Evolutionary conservation across 371 early-diverging fungal genomes (phyloP).

Genomic region (Phascolomyces articulosus): DNA sequence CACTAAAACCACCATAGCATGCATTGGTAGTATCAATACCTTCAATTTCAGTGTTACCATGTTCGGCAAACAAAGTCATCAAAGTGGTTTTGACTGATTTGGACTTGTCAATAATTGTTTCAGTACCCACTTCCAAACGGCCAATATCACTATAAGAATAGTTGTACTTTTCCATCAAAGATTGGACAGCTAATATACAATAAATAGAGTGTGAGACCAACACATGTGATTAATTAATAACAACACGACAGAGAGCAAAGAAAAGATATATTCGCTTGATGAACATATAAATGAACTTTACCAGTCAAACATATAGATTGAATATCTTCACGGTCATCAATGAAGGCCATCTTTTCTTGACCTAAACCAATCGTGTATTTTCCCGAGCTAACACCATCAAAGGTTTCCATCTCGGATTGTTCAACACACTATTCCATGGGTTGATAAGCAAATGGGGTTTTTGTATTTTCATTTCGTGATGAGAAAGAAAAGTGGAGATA

Average conservation of each 20-base stretch:
- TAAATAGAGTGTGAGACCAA: background rate
- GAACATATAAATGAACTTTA: constrained; percentile 26
- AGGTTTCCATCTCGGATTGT: constrained; percentile 86
- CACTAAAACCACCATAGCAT: constrained; percentile 98
- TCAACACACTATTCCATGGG: constrained; percentile 72
- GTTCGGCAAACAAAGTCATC: constrained; percentile 91
- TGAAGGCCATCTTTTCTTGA: constrained; percentile 93
- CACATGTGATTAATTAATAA: background rate
- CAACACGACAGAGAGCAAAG: background rate
- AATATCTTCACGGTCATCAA: constrained; percentile 97
- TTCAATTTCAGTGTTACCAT: constrained; percentile 92
- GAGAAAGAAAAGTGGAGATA: no score
- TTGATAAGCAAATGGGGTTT: no score
- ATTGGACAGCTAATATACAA: constrained; percentile 74
- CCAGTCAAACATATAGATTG: constrained; percentile 91
- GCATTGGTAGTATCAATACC: constrained; percentile 98
- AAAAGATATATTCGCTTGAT: no score
- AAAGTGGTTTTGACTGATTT: constrained; percentile 97
- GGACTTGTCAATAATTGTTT: constrained; percentile 97
- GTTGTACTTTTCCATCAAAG: constrained; percentile 90
- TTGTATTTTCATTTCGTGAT: no score
- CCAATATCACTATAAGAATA: constrained; percentile 88
- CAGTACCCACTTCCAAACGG: constrained; percentile 97
- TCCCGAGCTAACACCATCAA: constrained; percentile 92
- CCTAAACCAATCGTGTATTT: constrained; percentile 98